Base-by-base conservation (phyloP, 2,329 filamentous ascomycete species). In the Neocucurbitaria cava region DNA sequence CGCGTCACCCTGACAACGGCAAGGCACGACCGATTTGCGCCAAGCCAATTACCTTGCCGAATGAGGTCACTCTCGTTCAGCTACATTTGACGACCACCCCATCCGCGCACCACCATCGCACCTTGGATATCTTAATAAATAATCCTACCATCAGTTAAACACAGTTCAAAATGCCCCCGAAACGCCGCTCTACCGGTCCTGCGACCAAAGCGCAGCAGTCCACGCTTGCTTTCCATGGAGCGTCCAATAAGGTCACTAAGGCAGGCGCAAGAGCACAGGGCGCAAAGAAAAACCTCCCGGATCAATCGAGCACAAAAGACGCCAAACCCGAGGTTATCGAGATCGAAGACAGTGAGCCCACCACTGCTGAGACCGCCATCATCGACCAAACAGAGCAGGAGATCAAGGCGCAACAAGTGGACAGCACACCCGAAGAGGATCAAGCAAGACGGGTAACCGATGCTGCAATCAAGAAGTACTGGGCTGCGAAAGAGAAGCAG, bases 391-490 rank as follows among this genome's bases (percentile, higher is more conserved):
- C 69, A 6, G 61, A 73, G 49, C 61, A 73, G 47, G 76, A 77
- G 54, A 62, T 63, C 21, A 54, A 65, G 43, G 63, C 63, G 40
- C 65, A 67, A 53, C 51, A 64, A 47, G 49, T 49, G 13, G 53
- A 64, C 49, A 62, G 56, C 59, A 63, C 50, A 62, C 64, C 60
- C 55, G 78, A 81, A 53, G 79, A 90, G 65, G 64, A 81, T 21
- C 78, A 77, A 55, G 92, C 92, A 1, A 81, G 85, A 59, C 83
- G 85, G 62, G 77, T 96, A 38, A 85, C 84, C 7, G 83, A 90
- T 52, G 78, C 83, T 43, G 87, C 91, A 66, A 87, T 98, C 59
- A 84, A 84, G 65, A 82, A 81, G 69, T 97, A 96, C 74, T 97
- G 92, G 92, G 81, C 80, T 61, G 76, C 76, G 10, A 86, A 94